Evolutionary conservation across 2,329 filamentous ascomycete genomes (phyloP).

Genomic region (Penicillium sp.): DNA sequence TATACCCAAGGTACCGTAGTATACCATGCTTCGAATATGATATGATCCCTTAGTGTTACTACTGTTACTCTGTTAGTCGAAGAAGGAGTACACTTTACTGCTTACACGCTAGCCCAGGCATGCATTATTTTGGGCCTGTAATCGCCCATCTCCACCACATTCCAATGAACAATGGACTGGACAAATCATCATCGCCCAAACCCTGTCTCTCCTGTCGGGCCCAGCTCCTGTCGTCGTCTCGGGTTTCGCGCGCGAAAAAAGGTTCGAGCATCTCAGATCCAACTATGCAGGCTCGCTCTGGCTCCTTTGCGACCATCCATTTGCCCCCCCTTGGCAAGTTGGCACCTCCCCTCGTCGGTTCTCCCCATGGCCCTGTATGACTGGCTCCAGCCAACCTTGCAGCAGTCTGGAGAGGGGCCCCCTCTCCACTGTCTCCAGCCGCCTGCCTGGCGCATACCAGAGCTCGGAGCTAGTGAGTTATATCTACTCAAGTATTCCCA

Average conservation of each 20-base stretch:
- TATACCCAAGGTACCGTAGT: background rate
- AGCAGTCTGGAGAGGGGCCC: conserved; percentile 7
- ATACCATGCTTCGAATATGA: background rate
- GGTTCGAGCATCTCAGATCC: conserved; percentile 28
- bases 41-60: background rate
- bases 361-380: conserved; percentile 11
- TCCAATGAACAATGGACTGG: conserved; percentile 4
- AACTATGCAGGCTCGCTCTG: conserved; percentile 26
- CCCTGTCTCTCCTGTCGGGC: background rate
- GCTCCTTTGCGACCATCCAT: conserved; percentile 17
- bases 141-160: conserved; percentile 10
- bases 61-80: background rate
- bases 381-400: conserved; percentile 20
- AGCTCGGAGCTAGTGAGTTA: conserved; percentile 15
- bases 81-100: background rate
- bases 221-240: conserved; percentile 7
- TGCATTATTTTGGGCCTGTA: conserved; percentile 1
- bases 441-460: conserved; percentile 26
- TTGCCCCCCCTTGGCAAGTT: background rate
- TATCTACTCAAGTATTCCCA: conserved; percentile 32
- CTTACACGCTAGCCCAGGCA: conserved; percentile 3
- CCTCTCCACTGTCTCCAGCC: conserved; percentile 16
- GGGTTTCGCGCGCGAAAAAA: conserved; percentile 13
- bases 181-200: conserved; percentile 15
- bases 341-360: too few species aligned